A percentile compares a stretch with the other conserved stretches of the same genome.
Conservation (phyloP, 129 eudicot genomes). For the Cynara cardunculus region DNA sequence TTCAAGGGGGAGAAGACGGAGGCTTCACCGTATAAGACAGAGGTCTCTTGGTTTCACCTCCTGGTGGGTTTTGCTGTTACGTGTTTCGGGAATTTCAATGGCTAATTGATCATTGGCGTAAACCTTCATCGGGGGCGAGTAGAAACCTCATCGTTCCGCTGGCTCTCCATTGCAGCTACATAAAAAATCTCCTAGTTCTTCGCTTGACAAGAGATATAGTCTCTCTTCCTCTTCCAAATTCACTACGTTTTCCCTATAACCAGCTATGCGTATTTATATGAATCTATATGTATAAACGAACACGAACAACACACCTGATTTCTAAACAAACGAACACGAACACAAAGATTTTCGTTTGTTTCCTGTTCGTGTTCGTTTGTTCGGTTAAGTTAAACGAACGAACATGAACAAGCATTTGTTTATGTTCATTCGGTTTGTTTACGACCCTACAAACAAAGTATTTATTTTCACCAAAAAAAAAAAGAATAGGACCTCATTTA, state of each 20-base stretch:
- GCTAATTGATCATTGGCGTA: conserved; percentile 24
- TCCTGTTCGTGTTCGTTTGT: too few relatives aligned
- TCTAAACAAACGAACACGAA: too few relatives aligned
- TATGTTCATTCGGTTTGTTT: too few relatives aligned
- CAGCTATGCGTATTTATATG: conserved; percentile 16
- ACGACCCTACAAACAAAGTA: too few relatives aligned
- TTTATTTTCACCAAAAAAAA: neutral
- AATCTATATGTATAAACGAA: conserved; percentile 8
- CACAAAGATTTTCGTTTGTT: too few relatives aligned
- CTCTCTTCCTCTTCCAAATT: conserved; percentile 18
- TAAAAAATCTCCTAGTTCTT: conserved; percentile 3
- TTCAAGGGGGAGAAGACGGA: too few relatives aligned
- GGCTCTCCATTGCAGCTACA: conserved; percentile 16
- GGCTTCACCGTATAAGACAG: too few relatives aligned
- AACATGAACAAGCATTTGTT: too few relatives aligned
- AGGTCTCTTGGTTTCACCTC: too few relatives aligned
- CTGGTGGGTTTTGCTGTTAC: too few relatives aligned
- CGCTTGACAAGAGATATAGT: conserved; percentile 6
- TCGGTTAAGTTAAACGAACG: too few relatives aligned
- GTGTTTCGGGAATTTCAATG: conserved; percentile 75
- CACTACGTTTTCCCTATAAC: neutral
- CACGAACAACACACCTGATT: too few relatives aligned
- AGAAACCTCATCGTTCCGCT: conserved; percentile 23
- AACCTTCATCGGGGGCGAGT: conserved; percentile 17
- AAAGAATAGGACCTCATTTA: neutral